A percentile compares a stretch with the other conserved stretches of the same genome.
Evolutionary conservation across 352 stramenopile species (phyloP).

Genomic region (Phytophthora ohioensis): DNA sequence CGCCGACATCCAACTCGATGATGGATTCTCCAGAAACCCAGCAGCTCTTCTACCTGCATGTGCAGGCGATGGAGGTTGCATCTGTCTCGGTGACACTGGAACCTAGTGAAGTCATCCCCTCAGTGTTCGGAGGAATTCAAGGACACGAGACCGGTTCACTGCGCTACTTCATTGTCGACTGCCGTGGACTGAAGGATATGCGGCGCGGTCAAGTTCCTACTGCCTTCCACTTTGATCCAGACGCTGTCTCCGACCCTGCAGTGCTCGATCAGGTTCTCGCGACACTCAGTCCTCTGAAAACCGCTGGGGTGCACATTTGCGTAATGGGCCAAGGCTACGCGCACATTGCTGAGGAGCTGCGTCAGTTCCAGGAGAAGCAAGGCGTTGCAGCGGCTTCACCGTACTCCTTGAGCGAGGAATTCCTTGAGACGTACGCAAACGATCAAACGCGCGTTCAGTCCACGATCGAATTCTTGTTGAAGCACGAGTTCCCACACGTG

Average conservation of each 20-base stretch:
- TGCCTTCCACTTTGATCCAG: constrained; percentile 80
- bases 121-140: constrained; percentile 80
- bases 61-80: constrained; percentile 56
- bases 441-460: constrained; percentile 78
- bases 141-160: constrained; percentile 48
- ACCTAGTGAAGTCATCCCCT: constrained; percentile 67
- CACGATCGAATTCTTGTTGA: constrained; percentile 74
- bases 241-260: constrained; percentile 57
- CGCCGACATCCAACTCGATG: constrained; percentile 32
- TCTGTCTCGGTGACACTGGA: constrained; percentile 69
- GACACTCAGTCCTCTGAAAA: constrained; percentile 72
- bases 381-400: constrained; percentile 38
- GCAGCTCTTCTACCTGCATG: constrained; percentile 69
- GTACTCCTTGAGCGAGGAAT: constrained; percentile 62
- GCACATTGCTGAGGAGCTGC: constrained; percentile 68
- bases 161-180: constrained; percentile 86
- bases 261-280: constrained; percentile 74
- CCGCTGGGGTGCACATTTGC: constrained; percentile 69
- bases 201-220: constrained; percentile 70
- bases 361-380: constrained; percentile 45
- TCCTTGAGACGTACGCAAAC: constrained; percentile 71
- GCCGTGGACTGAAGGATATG: constrained; percentile 56
- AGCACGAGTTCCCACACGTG: constrained; percentile 77
- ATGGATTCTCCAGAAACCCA: constrained; percentile 42
- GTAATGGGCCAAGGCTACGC: constrained; percentile 85